Percentiles rank a stretch among this genome's conserved stretches.
Evolutionary conservation across 2,329 filamentous ascomycete genomes (phyloP).

Genomic region (Ascochyta lentis): DNA sequence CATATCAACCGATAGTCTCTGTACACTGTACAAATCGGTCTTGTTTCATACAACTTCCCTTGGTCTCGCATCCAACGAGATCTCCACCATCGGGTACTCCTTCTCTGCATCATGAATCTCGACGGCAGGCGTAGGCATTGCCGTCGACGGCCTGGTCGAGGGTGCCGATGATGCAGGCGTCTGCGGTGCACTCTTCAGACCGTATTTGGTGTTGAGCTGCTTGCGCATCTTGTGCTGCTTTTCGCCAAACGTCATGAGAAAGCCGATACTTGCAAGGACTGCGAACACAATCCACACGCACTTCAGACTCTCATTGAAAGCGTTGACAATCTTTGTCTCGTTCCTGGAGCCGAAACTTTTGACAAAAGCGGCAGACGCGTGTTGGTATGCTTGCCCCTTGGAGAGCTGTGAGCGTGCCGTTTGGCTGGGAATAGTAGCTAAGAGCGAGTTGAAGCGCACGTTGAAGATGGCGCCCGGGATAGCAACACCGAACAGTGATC

Average conservation of each 20-base stretch:
- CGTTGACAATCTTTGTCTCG: slow-evolving; percentile 38
- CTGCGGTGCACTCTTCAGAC: slow-evolving; percentile 39
- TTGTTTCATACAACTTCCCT: background rate
- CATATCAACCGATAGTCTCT: background rate
- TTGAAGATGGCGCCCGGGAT: slow-evolving; percentile 43
- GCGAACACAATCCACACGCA: slow-evolving; percentile 50
- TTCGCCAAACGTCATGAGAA: slow-evolving; percentile 45
- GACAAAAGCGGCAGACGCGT: slow-evolving; percentile 30
- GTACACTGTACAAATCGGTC: background rate
- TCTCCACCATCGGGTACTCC: slow-evolving; percentile 4
- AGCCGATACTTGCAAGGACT: slow-evolving; percentile 40
- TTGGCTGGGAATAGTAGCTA: slow-evolving; percentile 16
- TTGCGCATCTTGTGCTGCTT: slow-evolving; percentile 49
- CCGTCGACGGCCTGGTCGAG: background rate
- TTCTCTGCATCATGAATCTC: background rate
- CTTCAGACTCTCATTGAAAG: slow-evolving; percentile 46
- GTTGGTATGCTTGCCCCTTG: slow-evolving; percentile 38
- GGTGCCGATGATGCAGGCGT: background rate
- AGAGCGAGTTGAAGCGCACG: slow-evolving; percentile 23
- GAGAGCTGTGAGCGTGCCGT: slow-evolving; percentile 13
- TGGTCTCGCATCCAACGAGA: background rate
- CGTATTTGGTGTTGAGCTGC: slow-evolving; percentile 51
- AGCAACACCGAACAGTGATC: slow-evolving; percentile 39
- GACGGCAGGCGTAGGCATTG: background rate
- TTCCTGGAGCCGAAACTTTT: slow-evolving; percentile 20